Evolutionary conservation across 1,139 yeast genomes (phyloP).

Genomic region (Scheffersomyces illinoinensis): DNA sequence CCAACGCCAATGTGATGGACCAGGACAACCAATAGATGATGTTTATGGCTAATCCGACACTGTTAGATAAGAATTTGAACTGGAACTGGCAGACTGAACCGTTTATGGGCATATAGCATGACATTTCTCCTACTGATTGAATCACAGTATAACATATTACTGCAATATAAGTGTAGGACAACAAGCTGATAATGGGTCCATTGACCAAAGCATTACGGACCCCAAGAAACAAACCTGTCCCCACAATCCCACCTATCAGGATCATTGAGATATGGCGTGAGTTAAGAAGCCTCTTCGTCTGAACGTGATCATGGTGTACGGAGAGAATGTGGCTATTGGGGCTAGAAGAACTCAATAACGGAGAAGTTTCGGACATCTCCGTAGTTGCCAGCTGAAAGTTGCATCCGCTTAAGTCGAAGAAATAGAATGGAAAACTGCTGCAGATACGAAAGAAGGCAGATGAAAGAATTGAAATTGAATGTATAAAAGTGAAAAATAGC

Average conservation of each 20-base stretch:
- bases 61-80: constrained; percentile 17
- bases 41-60: constrained; percentile 21
- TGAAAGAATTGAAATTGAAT: background rate
- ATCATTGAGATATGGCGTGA: constrained; percentile 23
- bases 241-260: constrained; percentile 28
- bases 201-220: constrained; percentile 14
- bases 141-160: constrained; percentile 18
- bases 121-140: constrained; percentile 22
- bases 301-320: constrained; percentile 4
- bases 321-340: background rate
- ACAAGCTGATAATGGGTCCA: constrained; percentile 22
- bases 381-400: background rate
- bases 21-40: constrained; percentile 28
- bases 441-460: background rate
- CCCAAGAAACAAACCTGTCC: constrained; percentile 29
- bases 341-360: background rate
- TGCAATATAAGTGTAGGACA: constrained; percentile 18
- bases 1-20: constrained; percentile 27
- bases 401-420: background rate
- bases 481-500: background rate
- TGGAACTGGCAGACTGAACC: constrained; percentile 25
- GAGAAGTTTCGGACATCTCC: background rate
- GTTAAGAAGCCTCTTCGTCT: constrained; percentile 15
- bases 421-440: background rate
- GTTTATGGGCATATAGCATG: constrained; percentile 19